A percentile compares a stretch with the other conserved stretches of the same genome.
phyloP scores from a whole-genome alignment of 2,329 filamentous ascomycete genomes.

The Kalmusia sp. region DNA sequence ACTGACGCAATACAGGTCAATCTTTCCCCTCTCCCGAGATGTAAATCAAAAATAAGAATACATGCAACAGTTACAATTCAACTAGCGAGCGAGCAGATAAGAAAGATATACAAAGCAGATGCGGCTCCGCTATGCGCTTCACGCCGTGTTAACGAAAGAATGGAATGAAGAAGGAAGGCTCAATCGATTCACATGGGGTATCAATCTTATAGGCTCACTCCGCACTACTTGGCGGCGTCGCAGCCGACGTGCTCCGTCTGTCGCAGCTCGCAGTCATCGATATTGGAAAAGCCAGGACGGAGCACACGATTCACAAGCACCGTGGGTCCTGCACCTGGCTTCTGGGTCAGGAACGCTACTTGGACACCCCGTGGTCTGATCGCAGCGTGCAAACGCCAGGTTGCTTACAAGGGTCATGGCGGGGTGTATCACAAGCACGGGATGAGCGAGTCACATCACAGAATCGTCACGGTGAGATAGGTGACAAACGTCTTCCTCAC shows the following conservation, averaged over 20 bases:
- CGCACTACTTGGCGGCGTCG: background rate
- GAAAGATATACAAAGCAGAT: background rate
- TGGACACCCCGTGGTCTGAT: too few relatives aligned
- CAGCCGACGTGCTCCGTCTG: background rate
- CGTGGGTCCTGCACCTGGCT: background rate
- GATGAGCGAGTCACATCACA: constrained; percentile 3
- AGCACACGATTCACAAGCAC: background rate
- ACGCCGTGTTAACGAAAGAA: constrained; percentile 1
- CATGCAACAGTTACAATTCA: background rate
- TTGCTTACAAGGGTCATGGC: background rate
- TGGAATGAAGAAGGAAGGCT: background rate
- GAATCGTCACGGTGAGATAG: background rate
- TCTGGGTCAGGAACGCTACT: background rate
- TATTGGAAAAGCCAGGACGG: background rate
- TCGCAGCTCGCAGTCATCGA: background rate
- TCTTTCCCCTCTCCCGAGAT: too few relatives aligned
- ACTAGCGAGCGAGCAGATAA: background rate
- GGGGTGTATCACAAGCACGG: background rate
- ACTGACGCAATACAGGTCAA: too few relatives aligned
- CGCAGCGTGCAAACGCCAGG: background rate
- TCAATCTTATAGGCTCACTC: background rate
- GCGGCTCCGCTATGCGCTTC: background rate
- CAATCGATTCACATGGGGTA: background rate
- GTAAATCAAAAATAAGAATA: background rate
- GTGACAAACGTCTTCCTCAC: background rate